Evolutionary conservation across 495 filamentous ascomycete genomes (phyloP).

Genomic region (Tuber indicum): DNA sequence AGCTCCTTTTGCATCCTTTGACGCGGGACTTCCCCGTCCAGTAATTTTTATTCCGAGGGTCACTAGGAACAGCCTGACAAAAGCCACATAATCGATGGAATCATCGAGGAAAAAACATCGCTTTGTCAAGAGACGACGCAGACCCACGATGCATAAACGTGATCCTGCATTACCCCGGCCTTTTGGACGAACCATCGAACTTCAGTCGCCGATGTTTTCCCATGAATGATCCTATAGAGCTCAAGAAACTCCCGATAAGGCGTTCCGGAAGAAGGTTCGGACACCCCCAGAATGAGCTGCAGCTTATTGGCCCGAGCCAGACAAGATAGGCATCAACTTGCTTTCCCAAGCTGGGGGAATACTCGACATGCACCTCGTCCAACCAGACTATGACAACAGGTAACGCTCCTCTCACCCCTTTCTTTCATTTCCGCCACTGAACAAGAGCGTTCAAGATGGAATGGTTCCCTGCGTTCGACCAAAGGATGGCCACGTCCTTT

Average conservation of each 20-base stretch:
- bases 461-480: background rate
- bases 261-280: background rate
- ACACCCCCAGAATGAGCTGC: background rate
- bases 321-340: background rate
- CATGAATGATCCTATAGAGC: background rate
- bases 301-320: background rate
- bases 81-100: conserved; percentile 4
- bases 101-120: conserved; percentile 2
- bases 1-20: background rate
- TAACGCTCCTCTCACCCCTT: conserved; percentile 4
- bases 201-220: background rate
- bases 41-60: background rate
- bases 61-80: background rate
- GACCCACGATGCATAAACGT: conserved; percentile 4
- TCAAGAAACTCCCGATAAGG: background rate
- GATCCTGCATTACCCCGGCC: conserved; percentile 3
- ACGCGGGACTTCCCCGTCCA: background rate
- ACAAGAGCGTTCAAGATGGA: background rate
- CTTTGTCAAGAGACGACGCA: conserved; percentile 2
- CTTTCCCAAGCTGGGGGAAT: background rate
- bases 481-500: background rate
- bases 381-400: conserved; percentile 5
- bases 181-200: background rate
- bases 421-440: background rate
- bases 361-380: background rate